These are phyloP conservation scores for Suillus ampliporus DNA, from an alignment of 768 basidiomycete genomes.

Conservation along the genomic window DNA sequence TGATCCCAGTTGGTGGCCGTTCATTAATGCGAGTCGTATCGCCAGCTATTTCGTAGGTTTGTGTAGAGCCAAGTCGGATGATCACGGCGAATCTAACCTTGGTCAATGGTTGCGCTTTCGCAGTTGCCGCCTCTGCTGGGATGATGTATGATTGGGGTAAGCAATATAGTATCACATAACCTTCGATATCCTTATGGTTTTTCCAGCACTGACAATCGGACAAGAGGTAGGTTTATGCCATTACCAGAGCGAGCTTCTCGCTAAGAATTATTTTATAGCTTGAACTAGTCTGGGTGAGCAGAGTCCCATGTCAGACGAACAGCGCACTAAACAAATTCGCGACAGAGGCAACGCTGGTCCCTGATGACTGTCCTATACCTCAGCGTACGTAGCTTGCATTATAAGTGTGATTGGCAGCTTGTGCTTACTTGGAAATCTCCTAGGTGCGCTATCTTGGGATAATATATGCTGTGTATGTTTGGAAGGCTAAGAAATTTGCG, in stretches of 20 bases:
- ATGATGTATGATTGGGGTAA: slow-evolving; percentile 1
- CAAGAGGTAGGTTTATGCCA: neutral
- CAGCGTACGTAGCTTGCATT: no score
- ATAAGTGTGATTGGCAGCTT: no score
- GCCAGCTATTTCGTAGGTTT: neutral
- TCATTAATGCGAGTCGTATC: neutral
- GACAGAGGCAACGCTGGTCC: no score
- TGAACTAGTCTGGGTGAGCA: neutral
- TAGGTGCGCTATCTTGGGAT: no score
- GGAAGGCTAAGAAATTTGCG: no score
- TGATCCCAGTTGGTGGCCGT: neutral
- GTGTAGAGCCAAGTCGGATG: neutral
- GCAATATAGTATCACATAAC: neutral
- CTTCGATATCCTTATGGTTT: neutral
- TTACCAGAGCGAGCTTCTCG: neutral
- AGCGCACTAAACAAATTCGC: no score
- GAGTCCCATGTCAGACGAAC: no score
- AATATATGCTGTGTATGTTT: no score
- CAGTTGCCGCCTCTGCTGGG: neutral
- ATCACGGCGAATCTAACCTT: neutral
- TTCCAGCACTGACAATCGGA: neutral
- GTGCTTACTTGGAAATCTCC: no score
- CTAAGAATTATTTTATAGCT: neutral
- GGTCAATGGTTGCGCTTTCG: neutral
- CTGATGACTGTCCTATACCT: no score